A percentile compares a stretch with the other conserved stretches of the same genome.
phyloP scores from a whole-genome alignment of 2,329 filamentous ascomycete genomes.

The Apiospora arundinis region DNA sequence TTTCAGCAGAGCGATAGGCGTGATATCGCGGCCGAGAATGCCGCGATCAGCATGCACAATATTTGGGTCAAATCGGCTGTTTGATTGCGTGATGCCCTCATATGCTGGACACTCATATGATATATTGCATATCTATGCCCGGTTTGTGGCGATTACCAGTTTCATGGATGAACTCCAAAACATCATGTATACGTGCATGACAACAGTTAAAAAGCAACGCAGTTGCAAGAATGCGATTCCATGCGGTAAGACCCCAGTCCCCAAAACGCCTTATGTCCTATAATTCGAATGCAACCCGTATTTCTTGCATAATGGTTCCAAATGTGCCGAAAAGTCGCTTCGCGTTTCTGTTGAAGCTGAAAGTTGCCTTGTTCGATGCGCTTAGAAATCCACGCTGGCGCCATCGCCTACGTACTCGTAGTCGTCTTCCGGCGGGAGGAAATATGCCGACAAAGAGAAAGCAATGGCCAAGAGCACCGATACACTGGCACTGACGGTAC shows the following conservation, averaged over 20 bases:
- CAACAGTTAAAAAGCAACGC: not conserved
- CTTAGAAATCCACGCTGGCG: conserved; percentile 55
- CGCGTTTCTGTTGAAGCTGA: not conserved
- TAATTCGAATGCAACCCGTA: not conserved
- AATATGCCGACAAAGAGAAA: conserved; percentile 69
- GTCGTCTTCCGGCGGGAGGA: conserved; percentile 80
- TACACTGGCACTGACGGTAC: conserved; percentile 61
- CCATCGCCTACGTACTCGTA: conserved; percentile 72
- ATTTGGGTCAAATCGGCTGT: not conserved
- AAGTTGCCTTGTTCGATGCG: not conserved
- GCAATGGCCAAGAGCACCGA: conserved; percentile 61
- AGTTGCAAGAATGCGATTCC: not conserved
- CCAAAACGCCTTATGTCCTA: conserved; percentile 1
- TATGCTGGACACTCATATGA: not conserved
- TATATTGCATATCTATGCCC: not conserved
- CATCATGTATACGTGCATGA: not conserved
- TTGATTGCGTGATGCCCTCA: not conserved
- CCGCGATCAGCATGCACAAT: not conserved
- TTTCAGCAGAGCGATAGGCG: not conserved
- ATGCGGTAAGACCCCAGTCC: not conserved
- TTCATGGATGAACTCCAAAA: not conserved
- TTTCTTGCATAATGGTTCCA: not conserved
- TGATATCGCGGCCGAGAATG: not conserved
- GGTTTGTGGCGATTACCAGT: not conserved
- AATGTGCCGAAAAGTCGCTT: not conserved